These are phyloP conservation scores for Malania oleifera DNA, from an alignment of 164 flowering plant genomes.

Conservation along the genomic window DNA sequence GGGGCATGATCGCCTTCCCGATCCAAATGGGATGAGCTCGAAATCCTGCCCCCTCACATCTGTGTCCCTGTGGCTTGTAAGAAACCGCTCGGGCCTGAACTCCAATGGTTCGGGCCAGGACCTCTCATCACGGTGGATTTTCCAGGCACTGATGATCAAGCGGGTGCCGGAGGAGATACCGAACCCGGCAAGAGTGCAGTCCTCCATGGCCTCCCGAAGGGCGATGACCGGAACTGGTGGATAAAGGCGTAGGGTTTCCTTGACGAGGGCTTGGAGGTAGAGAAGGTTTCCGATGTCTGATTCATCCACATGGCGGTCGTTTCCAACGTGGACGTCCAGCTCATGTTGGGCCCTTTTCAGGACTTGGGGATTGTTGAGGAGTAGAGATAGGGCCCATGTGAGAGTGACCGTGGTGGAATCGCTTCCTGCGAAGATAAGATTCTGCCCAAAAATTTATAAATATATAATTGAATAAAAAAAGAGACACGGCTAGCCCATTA, in stretches of 20 bases:
- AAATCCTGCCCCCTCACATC: not conserved
- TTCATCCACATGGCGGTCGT: slow-evolving; percentile 9
- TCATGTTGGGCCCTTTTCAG: slow-evolving; percentile 11
- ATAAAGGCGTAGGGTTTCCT: slow-evolving; percentile 1
- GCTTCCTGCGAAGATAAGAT: not conserved
- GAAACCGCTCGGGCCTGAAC: slow-evolving; percentile 16
- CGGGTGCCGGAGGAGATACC: slow-evolving; percentile 10
- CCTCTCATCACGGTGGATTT: slow-evolving; percentile 10
- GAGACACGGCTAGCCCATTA: no score
- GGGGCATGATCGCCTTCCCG: slow-evolving; percentile 10
- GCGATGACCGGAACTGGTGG: slow-evolving; percentile 7
- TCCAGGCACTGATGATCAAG: slow-evolving; percentile 7
- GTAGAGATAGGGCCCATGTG: slow-evolving; percentile 9
- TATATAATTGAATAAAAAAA: no score
- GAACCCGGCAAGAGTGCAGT: slow-evolving; percentile 14
- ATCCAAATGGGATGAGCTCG: slow-evolving; percentile 17
- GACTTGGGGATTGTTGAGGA: slow-evolving; percentile 4
- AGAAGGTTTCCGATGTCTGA: slow-evolving; percentile 3
- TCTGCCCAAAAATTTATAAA: no score
- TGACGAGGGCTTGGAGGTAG: slow-evolving; percentile 15
- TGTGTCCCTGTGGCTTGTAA: not conserved
- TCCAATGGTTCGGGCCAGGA: slow-evolving; percentile 11
- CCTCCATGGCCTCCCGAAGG: slow-evolving; percentile 12
- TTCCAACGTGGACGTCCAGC: no score
- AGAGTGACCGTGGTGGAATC: not conserved